Percentiles rank a stretch among this genome's conserved stretches.
Conservation (phyloP, 2,329 filamentous ascomycete species). For the Alternaria postmessia region DNA sequence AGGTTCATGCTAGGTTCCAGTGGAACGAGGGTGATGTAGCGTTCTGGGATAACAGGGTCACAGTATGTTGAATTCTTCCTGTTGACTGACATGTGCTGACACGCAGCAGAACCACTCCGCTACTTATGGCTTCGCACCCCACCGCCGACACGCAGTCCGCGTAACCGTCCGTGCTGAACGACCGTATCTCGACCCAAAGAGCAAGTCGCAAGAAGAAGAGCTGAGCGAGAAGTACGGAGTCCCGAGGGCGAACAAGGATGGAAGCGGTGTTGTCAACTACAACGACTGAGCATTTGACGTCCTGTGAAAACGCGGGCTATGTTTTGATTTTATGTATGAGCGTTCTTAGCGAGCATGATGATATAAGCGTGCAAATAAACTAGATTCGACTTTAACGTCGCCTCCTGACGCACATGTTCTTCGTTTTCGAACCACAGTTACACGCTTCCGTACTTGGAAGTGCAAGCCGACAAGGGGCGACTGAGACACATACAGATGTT, state of each 20-base stretch:
- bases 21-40: conserved; percentile 72
- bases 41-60: conserved; percentile 72
- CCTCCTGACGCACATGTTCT: too few species aligned
- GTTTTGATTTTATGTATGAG: neutral
- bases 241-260: conserved; percentile 64
- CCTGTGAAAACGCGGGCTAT: accelerated
- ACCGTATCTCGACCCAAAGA: conserved; percentile 55
- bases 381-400: neutral
- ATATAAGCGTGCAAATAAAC: neutral
- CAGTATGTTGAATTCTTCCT: conserved; percentile 44
- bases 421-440: too few species aligned
- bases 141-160: conserved; percentile 63
- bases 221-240: conserved; percentile 57
- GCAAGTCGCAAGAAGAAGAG: conserved; percentile 65
- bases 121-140: conserved; percentile 65
- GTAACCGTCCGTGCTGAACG: conserved; percentile 59
- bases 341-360: conserved; percentile 1
- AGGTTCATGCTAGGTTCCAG: conserved; percentile 72
- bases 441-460: too few species aligned
- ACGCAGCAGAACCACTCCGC: conserved; percentile 60
- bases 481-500: neutral
- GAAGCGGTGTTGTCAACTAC: conserved; percentile 64
- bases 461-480: too few species aligned
- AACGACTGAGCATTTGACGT: conserved; percentile 56
- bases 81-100: conserved; percentile 9